Evolutionary conservation across 2,329 filamentous ascomycete species (phyloP), one percentile per base, ranked within the genome.

Genomic region (Fusarium denticulatum): DNA sequence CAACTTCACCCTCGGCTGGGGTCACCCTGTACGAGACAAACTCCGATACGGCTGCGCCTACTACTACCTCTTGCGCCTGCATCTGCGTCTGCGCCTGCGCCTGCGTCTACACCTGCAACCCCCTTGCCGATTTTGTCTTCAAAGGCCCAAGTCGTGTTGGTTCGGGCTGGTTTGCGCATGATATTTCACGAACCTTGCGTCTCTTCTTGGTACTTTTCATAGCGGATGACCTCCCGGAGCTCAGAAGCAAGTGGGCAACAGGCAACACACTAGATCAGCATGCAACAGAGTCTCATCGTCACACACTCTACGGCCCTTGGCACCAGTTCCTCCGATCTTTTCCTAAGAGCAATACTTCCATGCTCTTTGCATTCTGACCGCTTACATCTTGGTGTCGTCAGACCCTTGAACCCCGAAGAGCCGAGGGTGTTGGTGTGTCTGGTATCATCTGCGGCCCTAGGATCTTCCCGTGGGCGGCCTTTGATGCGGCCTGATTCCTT

Each of bases 391-490:
- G 26, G 60, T 58, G 67, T 50, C 37, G 42, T 58, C 39, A 55
- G 45, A 47, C 43, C 58, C 57, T 53, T 74, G 40, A 64, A 52
- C 36, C 34, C 34, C 40, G n/a, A 57, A 45, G 34, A 39, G 47
- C 57, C 45, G 71, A 67, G 46, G 16, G 49, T 60, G 71, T 73
- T 73, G 71, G 71, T 64, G 50, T 55, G 46, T 57, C 50, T 55
- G 43, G 61, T 50, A 64, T 24, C 46, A 61, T 64, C 69, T 67
- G 69, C 69, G 64, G 69, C 73, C 63, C 49, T 63, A 59, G 59
- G 72, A 74, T 77, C 73, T 69, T 77, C 73, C 76, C 74, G 74
- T 67, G 50, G 63, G 68, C 74, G 73, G 67, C 76, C 74, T 52
- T 42, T 24, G 22, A 71, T 76, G 74, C 76, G 67, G 46, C 74